Evolutionary conservation across 169 alveolate genomes (phyloP), one percentile per base, ranked within the genome.

Genomic region (Cryptosporidium baileyi): DNA sequence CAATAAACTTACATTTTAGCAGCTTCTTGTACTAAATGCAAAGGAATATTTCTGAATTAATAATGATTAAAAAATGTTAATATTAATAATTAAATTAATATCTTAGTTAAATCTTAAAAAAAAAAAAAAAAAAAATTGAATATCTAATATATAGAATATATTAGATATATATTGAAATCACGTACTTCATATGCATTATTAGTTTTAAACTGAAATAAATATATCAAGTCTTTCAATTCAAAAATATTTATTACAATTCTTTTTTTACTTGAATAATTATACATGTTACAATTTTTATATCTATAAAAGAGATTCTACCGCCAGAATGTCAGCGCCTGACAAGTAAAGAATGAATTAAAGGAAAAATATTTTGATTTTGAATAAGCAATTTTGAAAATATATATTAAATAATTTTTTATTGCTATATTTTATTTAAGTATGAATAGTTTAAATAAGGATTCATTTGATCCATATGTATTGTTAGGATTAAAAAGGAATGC

Each of bases 401-500:
- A n/a, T n/a, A n/a, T n/a, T n/a, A n/a, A n/a, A n/a, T n/a, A n/a
- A n/a, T n/a, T n/a, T n/a, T n/a, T n/a, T n/a, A n/a, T n/a, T n/a
- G n/a, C n/a, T n/a, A n/a, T n/a, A n/a, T n/a, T n/a, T 47, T 47
- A 6, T 9, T 1, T 47, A 9, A 47, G 59, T 47, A 47, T 47
- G 59, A 47, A 26, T 47, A 19, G 6, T 4, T n/a, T 4, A 26
- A 11, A 47, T 11, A 11, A 47, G 15, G 59, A 47, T 0, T n/a
- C 19, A 47, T 47, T 47, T 3, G 65, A 74, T 57, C 67, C 63
- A 13, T 74, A 74, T 59, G 4, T 67, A 19, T 32, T 74, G 13
- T 47, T 74, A 22, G 85, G 85, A 17, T 51, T 74, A 32, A 11
- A 11, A n/a, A 54, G 15, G 26, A 67, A 74, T 57, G 85, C 85